Evolutionary conservation across 2,329 filamentous ascomycete genomes (phyloP).

Genomic region (Colletotrichum eremochloae): DNA sequence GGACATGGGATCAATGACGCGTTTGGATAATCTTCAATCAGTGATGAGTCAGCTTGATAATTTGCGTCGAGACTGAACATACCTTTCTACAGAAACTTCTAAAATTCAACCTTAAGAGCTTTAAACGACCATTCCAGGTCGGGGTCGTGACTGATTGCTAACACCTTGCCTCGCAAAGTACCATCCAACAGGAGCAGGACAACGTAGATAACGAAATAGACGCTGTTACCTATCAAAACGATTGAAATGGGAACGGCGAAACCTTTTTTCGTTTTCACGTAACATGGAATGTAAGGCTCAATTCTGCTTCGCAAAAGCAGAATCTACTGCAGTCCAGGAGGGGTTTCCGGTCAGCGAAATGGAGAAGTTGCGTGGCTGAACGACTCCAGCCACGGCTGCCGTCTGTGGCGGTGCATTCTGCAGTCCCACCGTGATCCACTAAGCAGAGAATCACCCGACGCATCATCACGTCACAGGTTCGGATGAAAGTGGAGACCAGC

Average conservation of each 20-base stretch:
- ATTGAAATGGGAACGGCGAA: too few species aligned
- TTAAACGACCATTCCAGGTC: neutral
- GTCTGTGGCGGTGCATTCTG: neutral
- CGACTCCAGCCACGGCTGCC: neutral
- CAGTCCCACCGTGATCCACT: neutral
- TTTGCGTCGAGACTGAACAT: neutral
- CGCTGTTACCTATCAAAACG: too few species aligned
- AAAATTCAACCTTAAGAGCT: neutral
- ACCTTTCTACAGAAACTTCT: neutral
- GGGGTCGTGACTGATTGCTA: neutral
- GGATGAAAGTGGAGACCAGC: slow-evolving; percentile 39
- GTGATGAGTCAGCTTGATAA: neutral
- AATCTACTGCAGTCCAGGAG: neutral
- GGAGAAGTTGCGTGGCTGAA: neutral
- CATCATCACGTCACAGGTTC: slow-evolving; percentile 42
- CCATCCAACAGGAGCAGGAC: too few species aligned
- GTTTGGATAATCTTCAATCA: neutral
- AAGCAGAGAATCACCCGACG: neutral
- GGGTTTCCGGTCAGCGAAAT: neutral
- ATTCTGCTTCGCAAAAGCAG: neutral
- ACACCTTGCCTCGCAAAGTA: neutral
- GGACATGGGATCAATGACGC: neutral
- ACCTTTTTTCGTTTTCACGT: too few species aligned
- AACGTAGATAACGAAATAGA: too few species aligned
- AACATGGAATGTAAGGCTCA: neutral